Percentiles rank a stretch among this genome's conserved stretches.
phyloP scores from a whole-genome alignment of 768 basidiomycete species.

The Boletus subparvulus region DNA sequence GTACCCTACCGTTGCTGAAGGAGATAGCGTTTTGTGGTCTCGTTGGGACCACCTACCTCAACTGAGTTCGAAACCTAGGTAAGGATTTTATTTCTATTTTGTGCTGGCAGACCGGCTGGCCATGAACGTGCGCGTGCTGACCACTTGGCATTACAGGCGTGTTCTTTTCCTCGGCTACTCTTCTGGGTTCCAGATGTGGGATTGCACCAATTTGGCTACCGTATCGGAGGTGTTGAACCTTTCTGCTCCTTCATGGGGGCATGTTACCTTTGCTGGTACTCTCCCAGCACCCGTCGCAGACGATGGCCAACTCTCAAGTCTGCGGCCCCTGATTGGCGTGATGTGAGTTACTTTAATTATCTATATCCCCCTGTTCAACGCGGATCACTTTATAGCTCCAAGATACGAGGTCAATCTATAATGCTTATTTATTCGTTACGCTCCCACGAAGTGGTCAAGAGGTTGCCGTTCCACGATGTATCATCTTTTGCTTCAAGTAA shows the following conservation, averaged over 20 bases:
- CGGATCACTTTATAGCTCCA: constrained; percentile 20
- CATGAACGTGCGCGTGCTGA: constrained; percentile 9
- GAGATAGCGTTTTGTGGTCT: constrained; percentile 34
- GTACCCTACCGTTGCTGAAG: constrained; percentile 33
- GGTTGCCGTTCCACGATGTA: constrained; percentile 42
- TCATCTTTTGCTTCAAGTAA: constrained; percentile 45
- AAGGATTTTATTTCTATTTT: not conserved
- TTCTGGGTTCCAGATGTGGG: constrained; percentile 60
- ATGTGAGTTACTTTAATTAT: constrained; percentile 28
- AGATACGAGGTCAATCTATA: constrained; percentile 18
- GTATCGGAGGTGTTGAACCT: constrained; percentile 57
- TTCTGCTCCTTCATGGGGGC: constrained; percentile 35
- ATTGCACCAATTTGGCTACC: constrained; percentile 51
- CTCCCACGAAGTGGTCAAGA: constrained; percentile 51
- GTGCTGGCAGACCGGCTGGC: not conserved
- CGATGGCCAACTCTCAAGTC: constrained; percentile 32
- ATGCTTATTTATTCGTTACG: constrained; percentile 48
- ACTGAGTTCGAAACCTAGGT: constrained; percentile 19
- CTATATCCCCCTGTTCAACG: constrained; percentile 1
- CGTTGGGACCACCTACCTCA: constrained; percentile 32
- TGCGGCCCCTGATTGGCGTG: constrained; percentile 37
- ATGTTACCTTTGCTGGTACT: constrained; percentile 40
- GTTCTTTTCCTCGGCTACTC: constrained; percentile 55
- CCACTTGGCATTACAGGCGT: constrained; percentile 29
- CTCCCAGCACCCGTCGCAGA: constrained; percentile 34